Percentiles rank a stretch among this genome's conserved stretches.
Evolutionary conservation across 2,329 filamentous ascomycete genomes (phyloP).

Genomic region (Aspergillus quadricinctus): DNA sequence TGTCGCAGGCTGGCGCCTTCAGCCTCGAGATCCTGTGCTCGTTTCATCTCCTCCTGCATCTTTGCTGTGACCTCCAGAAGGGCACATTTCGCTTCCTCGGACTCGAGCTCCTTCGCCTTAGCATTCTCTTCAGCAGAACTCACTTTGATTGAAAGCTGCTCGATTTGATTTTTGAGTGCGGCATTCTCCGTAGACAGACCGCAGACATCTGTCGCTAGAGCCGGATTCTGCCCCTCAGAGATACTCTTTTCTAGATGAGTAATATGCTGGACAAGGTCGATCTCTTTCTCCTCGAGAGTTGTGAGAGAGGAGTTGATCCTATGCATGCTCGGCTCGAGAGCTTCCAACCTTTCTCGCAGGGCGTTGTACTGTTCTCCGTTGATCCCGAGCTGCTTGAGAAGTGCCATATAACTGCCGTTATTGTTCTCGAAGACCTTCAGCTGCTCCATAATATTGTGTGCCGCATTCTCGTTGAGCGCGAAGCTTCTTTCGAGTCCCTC

Average conservation of each 20-base stretch:
- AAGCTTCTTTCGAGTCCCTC: slow-evolving; percentile 13
- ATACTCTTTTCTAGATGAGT: slow-evolving; percentile 15
- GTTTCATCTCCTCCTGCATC: slow-evolving; percentile 14
- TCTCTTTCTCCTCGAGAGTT: slow-evolving; percentile 18
- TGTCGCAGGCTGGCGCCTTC: slow-evolving; percentile 20
- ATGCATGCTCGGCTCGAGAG: slow-evolving; percentile 15
- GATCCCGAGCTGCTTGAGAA: slow-evolving; percentile 20
- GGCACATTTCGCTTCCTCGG: slow-evolving; percentile 12
- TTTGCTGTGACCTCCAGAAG: slow-evolving; percentile 17
- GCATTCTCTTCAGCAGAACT: slow-evolving; percentile 12
- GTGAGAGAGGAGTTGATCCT: slow-evolving; percentile 17
- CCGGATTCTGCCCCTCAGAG: slow-evolving; percentile 12
- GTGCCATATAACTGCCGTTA: slow-evolving; percentile 13
- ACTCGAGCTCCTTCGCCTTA: slow-evolving; percentile 17
- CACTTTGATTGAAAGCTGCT: slow-evolving; percentile 17
- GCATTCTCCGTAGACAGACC: slow-evolving; percentile 19
- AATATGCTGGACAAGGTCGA: slow-evolving; percentile 28
- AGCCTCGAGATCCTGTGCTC: slow-evolving; percentile 13
- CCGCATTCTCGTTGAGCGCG: slow-evolving; percentile 11
- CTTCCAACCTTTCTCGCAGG: slow-evolving; percentile 18
- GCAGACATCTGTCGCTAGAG: slow-evolving; percentile 21
- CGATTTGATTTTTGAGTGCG: slow-evolving; percentile 22
- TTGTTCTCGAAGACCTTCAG: slow-evolving; percentile 15
- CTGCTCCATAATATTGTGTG: slow-evolving; percentile 16
- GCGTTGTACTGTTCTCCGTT: slow-evolving; percentile 13